Evolutionary conservation across 2,329 filamentous ascomycete species (phyloP), one percentile per base, ranked within the genome.

Genomic region (Trichoderma cornu-damae): DNA sequence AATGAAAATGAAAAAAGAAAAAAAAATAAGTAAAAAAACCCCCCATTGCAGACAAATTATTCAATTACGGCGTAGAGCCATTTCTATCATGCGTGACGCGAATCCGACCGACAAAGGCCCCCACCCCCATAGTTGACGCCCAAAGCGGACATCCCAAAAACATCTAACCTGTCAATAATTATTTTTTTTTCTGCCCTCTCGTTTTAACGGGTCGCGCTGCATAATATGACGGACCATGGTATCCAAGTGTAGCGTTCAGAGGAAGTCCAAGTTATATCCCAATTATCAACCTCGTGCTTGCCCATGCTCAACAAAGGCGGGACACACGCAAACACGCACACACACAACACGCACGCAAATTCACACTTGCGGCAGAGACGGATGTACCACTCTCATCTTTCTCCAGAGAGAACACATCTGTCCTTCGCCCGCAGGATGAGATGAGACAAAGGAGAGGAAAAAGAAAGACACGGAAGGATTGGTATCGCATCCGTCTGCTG

Each of bases 61-160:
- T 62, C 61, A 60, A 62, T 63, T 61, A 62, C 61, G 59, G 60
- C 61, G 59, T 62, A 59, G 57, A 60, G 61, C 61, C 61, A 62
- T 60, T 47, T 62, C 59, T 62, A 63, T 63, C 61, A 59, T 62
- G 52, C 59, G 44, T 53, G 60, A 58, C 58, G 46, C 59, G 47
- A 56, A 50, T 28, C 46, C 50, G 50, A 57, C 61, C 43, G 52
- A 57, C 48, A 53, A 57, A 58, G 48, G 54, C 52, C 52, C 61
- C 61, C 54, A 59, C 55, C n/a, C n/a, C n/a, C 60, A 59, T 57
- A n/a, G 35, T 53, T 60, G 59, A 62, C 61, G 59, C 61, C 60
- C 38, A 50, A n/a, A 53, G 37, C 32, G 56, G 58, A 42, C 48
- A 50, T 52, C 50, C 35, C 43, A 55, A 59, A n/a, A 60, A 59